Base-by-base conservation (phyloP, 768 basidiomycete species). In the Trametes elegans region DNA sequence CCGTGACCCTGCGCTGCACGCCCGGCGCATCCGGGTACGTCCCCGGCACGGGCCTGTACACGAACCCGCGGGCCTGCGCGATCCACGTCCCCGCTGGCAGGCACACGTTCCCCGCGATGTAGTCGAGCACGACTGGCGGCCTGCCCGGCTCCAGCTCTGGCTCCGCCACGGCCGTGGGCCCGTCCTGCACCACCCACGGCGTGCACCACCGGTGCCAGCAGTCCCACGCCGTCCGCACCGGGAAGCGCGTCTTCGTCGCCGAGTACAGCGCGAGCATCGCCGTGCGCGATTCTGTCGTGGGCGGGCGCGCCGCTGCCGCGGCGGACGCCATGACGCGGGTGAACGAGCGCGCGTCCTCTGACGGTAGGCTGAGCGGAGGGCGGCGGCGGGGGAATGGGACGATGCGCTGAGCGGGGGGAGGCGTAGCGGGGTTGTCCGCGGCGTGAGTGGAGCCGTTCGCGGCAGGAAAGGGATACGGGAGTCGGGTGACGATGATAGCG, bases 131-230 rank as follows among this genome's bases (percentile, higher is more conserved):
- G 11, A 43, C 14, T n/a, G 44, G 48, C 34, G 49, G 32, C 26
- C 7, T 5, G 7, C 24, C 34, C n/a, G 16, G 1, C 9, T 28
- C 36, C 2, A n/a, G 23, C 34, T n/a, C 24, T 14, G 43, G 36
- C 35, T 8, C 27, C 23, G 38, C 29, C n/a, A 38, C 11, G 14
- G 34, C 23, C 24, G 18, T 18, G 11, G 8, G n/a, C 13, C 16
- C 9, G 9, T 26, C 47, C 29, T 42, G 51, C 16, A 48, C 47
- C 36, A 57, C 35, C 49, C 49, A 58, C n/a, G 60, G 57, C 16
- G 57, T 57, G 34, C 57, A 53, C 60, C 60, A 62, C 18, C 60
- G 60, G 32, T 62, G 60, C 60, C 60, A 62, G 36, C 52, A 55
- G 44, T 62, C 60, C 60, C 60, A 62, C 10, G 56, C 40, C 14